Conservation (phyloP, 108 stramenopile species). For the Cyclotella atomus region DNA sequence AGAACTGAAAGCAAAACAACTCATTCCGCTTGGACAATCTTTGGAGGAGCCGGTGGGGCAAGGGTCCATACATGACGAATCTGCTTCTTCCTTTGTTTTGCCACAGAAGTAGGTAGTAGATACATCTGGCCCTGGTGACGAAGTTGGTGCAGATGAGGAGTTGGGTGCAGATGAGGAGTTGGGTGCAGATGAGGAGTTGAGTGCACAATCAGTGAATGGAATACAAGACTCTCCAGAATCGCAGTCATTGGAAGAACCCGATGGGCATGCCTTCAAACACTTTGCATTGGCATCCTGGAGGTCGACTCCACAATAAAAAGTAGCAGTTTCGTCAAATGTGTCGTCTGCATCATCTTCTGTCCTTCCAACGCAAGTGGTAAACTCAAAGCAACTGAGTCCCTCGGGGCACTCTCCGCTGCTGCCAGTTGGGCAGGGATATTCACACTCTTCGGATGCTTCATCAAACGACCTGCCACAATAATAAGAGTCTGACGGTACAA, state of each 20-base stretch:
- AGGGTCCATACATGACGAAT: slow-evolving; percentile 32
- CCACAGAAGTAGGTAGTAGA: slow-evolving; percentile 46
- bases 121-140: background rate
- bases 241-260: slow-evolving; percentile 71
- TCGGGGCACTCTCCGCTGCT: slow-evolving; percentile 21
- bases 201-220: slow-evolving; percentile 52
- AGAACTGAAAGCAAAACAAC: slow-evolving; percentile 12
- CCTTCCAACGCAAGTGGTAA: slow-evolving; percentile 39
- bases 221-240: slow-evolving; percentile 65
- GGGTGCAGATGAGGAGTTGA: too few relatives aligned
- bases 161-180: too few relatives aligned
- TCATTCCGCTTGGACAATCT: background rate
- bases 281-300: slow-evolving; percentile 76
- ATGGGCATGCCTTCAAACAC: slow-evolving; percentile 72
- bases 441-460: slow-evolving; percentile 33
- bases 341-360: too few relatives aligned
- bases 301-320: slow-evolving; percentile 71
- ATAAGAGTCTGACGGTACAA: slow-evolving; percentile 34
- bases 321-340: slow-evolving; percentile 21
- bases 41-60: slow-evolving; percentile 23
- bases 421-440: slow-evolving; percentile 41
- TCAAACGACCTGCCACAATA: slow-evolving; percentile 44
- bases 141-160: too few relatives aligned
- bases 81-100: slow-evolving; percentile 41
- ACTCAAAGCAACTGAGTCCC: slow-evolving; percentile 42